phyloP scores from a whole-genome alignment of 371 early-diverging fungal species.

The Rhizopus stolonifer region DNA sequence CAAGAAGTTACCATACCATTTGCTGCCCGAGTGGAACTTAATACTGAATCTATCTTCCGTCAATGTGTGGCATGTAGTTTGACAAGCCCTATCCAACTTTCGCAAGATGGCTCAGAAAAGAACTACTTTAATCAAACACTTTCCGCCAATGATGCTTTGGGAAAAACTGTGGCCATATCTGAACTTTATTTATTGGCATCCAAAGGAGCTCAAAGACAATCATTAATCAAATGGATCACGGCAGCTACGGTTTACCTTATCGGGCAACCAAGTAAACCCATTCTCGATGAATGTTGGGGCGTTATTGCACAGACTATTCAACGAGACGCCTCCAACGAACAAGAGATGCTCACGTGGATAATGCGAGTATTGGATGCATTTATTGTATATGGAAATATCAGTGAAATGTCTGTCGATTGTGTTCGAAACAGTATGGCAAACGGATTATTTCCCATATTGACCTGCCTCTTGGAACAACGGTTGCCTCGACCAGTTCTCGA shows the following conservation, averaged over 20 bases:
- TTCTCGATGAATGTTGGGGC: slow-evolving; percentile 15
- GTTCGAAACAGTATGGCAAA: background rate
- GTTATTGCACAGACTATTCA: slow-evolving; percentile 20
- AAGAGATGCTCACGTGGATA: slow-evolving; percentile 40
- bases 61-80: slow-evolving; percentile 1
- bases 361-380: slow-evolving; percentile 53
- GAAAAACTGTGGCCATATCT: slow-evolving; percentile 1
- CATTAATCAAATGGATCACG: slow-evolving; percentile 11
- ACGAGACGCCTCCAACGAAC: slow-evolving; percentile 7
- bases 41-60: background rate
- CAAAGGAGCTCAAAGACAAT: slow-evolving; percentile 18
- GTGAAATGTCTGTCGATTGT: background rate
- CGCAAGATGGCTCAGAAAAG: background rate
- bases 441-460: slow-evolving; percentile 9
- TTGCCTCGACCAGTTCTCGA: slow-evolving; percentile 4
- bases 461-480: slow-evolving; percentile 7
- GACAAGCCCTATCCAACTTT: background rate
- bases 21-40: background rate
- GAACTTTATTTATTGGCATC: slow-evolving; percentile 21
- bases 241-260: slow-evolving; percentile 4
- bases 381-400: slow-evolving; percentile 38
- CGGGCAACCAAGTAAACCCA: background rate
- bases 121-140: background rate
- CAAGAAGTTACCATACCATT: slow-evolving; percentile 11
- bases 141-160: background rate